Evolutionary conservation across 2,329 filamentous ascomycete genomes (phyloP).

Genomic region (Aspergillus versicolor): DNA sequence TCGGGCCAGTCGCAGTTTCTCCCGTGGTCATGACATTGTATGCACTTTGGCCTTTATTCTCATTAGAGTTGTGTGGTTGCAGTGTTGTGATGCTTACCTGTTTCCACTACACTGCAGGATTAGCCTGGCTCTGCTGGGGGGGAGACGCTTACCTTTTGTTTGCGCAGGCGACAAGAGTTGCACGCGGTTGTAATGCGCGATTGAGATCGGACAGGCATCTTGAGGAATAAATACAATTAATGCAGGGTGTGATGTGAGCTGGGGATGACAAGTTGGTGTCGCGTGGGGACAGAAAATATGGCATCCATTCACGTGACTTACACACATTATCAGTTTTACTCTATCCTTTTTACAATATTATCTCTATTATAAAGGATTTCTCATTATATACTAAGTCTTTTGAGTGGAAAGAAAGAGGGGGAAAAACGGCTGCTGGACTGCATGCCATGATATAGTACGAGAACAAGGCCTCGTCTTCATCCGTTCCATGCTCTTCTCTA

Average conservation of each 20-base stretch:
- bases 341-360: too few species aligned
- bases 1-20: conserved; percentile 40
- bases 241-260: neutral
- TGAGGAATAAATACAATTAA: neutral
- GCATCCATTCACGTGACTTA: too few species aligned
- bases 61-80: neutral
- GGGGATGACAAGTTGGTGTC: neutral
- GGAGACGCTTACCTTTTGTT: conserved; percentile 39
- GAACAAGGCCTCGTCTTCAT: too few species aligned
- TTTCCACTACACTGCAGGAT: conserved; percentile 38
- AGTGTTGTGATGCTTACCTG: conserved; percentile 28
- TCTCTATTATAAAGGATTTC: too few species aligned
- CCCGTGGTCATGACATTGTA: conserved; percentile 34
- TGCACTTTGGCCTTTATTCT: conserved; percentile 33
- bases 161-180: conserved; percentile 42
- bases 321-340: too few species aligned
- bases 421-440: too few species aligned
- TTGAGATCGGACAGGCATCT: conserved; percentile 16
- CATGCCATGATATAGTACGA: too few species aligned
- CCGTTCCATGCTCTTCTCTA: too few species aligned
- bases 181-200: conserved; percentile 43
- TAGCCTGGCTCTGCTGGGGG: conserved; percentile 2
- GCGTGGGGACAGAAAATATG: too few species aligned
- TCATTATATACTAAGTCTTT: too few species aligned
- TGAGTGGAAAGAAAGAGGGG: too few species aligned